phyloP scores from a whole-genome alignment of 768 basidiomycete species.

The Lentinula detonsa region DNA sequence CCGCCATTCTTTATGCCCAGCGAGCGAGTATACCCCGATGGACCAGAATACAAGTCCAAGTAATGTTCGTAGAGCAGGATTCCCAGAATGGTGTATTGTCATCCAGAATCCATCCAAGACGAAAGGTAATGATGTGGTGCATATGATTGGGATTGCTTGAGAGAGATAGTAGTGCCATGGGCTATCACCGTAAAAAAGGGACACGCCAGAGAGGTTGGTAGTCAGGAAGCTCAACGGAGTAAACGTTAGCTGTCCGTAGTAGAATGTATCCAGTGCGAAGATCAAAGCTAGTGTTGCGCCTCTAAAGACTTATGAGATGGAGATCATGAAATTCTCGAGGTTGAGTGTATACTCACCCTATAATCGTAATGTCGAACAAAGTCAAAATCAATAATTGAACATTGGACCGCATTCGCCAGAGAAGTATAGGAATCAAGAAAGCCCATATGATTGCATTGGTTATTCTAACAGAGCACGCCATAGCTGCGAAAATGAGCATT shows the following conservation, averaged over 20 bases:
- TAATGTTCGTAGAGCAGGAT: slow-evolving; percentile 34
- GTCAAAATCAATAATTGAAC: slow-evolving; percentile 15
- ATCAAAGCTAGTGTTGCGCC: slow-evolving; percentile 16
- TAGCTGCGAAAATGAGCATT: slow-evolving; percentile 54
- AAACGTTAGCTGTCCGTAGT: slow-evolving; percentile 61
- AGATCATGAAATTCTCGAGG: neutral
- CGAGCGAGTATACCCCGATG: slow-evolving; percentile 62
- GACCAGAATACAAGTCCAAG: slow-evolving; percentile 55
- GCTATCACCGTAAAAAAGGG: slow-evolving; percentile 87
- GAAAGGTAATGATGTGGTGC: slow-evolving; percentile 69
- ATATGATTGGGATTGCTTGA: slow-evolving; percentile 82
- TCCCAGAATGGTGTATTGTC: slow-evolving; percentile 17
- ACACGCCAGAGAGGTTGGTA: slow-evolving; percentile 80
- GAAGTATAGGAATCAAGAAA: slow-evolving; percentile 53
- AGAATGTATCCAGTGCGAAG: slow-evolving; percentile 59
- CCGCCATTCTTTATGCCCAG: slow-evolving; percentile 96
- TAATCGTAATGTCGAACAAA: slow-evolving; percentile 28
- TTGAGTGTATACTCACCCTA: slow-evolving; percentile 36
- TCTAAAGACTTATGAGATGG: slow-evolving; percentile 20
- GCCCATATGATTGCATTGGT: slow-evolving; percentile 87
- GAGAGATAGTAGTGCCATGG: slow-evolving; percentile 86
- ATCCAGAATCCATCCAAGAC: slow-evolving; percentile 53
- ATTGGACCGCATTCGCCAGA: slow-evolving; percentile 46
- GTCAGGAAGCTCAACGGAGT: slow-evolving; percentile 80
- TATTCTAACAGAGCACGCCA: slow-evolving; percentile 80